phyloP scores from a whole-genome alignment of 345 rosid species.

The Melastoma malabathricum region DNA sequence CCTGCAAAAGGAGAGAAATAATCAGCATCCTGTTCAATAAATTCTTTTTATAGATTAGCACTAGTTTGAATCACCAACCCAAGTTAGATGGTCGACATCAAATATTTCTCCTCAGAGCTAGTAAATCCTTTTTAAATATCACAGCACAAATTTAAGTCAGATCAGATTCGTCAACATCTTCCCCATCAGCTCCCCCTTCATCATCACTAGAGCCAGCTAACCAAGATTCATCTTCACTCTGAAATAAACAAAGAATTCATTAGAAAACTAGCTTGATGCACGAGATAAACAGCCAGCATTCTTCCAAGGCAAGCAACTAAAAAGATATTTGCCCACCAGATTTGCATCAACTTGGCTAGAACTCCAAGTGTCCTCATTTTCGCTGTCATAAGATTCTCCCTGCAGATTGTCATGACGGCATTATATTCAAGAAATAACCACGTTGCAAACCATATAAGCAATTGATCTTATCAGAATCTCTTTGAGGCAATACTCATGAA shows the following conservation, averaged over 20 bases:
- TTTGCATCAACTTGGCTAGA: slow-evolving; percentile 13
- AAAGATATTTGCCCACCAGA: neutral
- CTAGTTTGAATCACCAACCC: neutral
- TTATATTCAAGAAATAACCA: too few relatives aligned
- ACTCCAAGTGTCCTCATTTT: slow-evolving; percentile 15
- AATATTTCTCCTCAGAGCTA: too few relatives aligned
- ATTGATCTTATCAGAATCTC: too few relatives aligned
- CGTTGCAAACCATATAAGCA: too few relatives aligned
- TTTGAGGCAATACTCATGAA: too few relatives aligned
- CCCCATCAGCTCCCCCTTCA: slow-evolving; percentile 12
- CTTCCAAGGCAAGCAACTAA: slow-evolving; percentile 1
- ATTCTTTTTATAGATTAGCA: neutral
- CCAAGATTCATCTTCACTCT: slow-evolving; percentile 42
- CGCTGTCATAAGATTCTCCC: slow-evolving; percentile 24
- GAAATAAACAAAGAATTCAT: slow-evolving; percentile 10
- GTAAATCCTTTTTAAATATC: neutral
- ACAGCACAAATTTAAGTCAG: neutral
- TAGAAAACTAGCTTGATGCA: too few relatives aligned
- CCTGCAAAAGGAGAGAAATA: too few relatives aligned
- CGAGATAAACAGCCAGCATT: too few relatives aligned
- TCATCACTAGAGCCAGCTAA: slow-evolving; percentile 17
- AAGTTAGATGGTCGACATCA: too few relatives aligned
- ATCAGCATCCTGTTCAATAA: neutral
- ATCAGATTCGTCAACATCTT: slow-evolving; percentile 13
- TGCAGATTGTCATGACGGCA: slow-evolving; percentile 3